A percentile compares a stretch with the other conserved stretches of the same genome.
Conservation (phyloP, 345 rosid genomes). For the Eutrema japonicum region DNA sequence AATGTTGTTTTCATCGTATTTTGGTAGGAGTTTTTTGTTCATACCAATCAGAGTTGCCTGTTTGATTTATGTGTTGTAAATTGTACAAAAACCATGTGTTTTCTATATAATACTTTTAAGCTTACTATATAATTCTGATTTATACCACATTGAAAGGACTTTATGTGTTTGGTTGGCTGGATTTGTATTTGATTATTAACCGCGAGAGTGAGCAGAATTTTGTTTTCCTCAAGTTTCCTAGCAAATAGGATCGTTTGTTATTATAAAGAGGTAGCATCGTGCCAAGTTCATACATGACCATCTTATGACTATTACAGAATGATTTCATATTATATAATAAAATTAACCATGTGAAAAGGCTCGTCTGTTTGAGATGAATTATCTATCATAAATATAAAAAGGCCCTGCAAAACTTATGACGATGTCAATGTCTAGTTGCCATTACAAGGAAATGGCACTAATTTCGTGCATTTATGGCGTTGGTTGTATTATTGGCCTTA, state of each 20-base stretch:
- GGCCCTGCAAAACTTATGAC: neutral
- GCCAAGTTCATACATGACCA: conserved; percentile 30
- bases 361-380: conserved; percentile 7
- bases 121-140: conserved; percentile 14
- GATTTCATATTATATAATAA: conserved; percentile 1
- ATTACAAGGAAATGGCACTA: conserved; percentile 6
- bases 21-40: neutral
- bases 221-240: neutral
- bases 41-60: conserved; percentile 17
- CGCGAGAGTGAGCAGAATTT: too few relatives aligned
- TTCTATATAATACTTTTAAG: neutral
- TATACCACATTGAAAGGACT: conserved; percentile 1
- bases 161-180: neutral
- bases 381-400: conserved; percentile 11
- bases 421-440: conserved; percentile 23
- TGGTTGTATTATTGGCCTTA: neutral
- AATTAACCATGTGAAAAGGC: conserved; percentile 19
- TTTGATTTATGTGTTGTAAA: conserved; percentile 11
- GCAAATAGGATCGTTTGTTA: conserved; percentile 8
- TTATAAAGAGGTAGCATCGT: conserved; percentile 10
- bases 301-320: neutral
- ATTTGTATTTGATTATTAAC: too few relatives aligned
- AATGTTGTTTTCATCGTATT: conserved; percentile 16
- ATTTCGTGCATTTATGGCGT: neutral
- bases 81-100: conserved; percentile 14